A percentile compares a stretch with the other conserved stretches of the same genome.
phyloP scores from a whole-genome alignment of 2,329 filamentous ascomycete genomes.

The Cytospora paraplurivora region DNA sequence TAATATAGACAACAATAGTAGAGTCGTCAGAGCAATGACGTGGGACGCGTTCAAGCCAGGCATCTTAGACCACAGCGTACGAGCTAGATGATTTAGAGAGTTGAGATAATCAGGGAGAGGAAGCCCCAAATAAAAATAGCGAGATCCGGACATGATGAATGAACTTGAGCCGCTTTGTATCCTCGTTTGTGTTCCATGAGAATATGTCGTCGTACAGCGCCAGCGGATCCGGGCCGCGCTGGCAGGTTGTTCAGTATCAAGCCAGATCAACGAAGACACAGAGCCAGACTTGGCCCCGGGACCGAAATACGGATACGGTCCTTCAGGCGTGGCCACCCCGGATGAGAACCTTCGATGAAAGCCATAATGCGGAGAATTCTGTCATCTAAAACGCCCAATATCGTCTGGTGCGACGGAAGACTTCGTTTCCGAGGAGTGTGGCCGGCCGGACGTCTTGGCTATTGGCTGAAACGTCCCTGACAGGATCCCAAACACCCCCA shows the following conservation, averaged over 20 bases:
- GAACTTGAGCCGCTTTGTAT: not conserved
- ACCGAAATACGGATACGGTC: not conserved
- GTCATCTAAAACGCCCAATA: not conserved
- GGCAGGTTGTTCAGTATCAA: constrained; percentile 17
- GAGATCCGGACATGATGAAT: not conserved
- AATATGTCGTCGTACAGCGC: not conserved
- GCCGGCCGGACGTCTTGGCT: constrained; percentile 12
- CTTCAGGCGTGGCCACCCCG: not conserved
- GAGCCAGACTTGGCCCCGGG: constrained; percentile 7
- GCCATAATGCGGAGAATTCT: constrained; percentile 6
- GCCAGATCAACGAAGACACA: constrained; percentile 9
- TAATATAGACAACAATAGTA: constrained; percentile 22
- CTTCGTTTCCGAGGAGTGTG: constrained; percentile 18
- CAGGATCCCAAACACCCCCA: constrained; percentile 15
- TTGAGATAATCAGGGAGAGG: not conserved
- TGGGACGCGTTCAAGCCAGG: constrained; percentile 17
- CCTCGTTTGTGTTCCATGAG: not conserved
- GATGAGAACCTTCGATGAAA: constrained; percentile 3
- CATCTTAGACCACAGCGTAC: constrained; percentile 22
- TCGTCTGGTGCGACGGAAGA: constrained; percentile 15
- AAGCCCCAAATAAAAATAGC: not conserved
- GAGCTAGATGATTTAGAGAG: not conserved
- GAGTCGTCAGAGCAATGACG: constrained; percentile 16
- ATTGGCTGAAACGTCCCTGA: constrained; percentile 25
- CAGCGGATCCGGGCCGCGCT: constrained; percentile 3